Percentiles rank a stretch among this genome's conserved stretches.
Evolutionary conservation across 352 stramenopile species (phyloP).

Genomic region (Aphanomyces cochlioides): DNA sequence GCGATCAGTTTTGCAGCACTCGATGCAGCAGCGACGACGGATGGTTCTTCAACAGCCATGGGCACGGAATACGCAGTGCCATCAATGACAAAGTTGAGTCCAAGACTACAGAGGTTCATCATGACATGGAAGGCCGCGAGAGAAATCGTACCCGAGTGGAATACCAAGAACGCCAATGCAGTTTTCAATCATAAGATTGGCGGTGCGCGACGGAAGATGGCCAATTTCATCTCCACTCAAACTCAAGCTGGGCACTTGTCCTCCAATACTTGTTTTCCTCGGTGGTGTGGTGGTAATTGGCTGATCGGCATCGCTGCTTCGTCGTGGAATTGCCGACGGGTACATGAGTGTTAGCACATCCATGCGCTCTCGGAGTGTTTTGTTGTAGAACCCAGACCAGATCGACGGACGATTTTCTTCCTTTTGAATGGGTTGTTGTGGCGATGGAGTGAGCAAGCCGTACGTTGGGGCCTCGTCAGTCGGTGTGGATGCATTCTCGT

Average conservation of each 20-base stretch:
- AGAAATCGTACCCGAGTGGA: constrained; percentile 57
- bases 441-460: background rate
- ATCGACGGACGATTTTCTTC: constrained; percentile 44
- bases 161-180: constrained; percentile 83
- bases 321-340: constrained; percentile 35
- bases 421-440: constrained; percentile 33
- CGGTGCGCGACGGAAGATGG: constrained; percentile 66
- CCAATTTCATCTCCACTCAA: constrained; percentile 41
- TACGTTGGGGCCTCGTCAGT: background rate
- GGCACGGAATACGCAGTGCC: constrained; percentile 70
- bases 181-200: constrained; percentile 89
- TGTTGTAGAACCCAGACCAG: constrained; percentile 88
- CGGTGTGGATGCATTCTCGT: too few relatives aligned
- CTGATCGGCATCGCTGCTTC: constrained; percentile 12
- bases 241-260: constrained; percentile 18
- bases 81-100: constrained; percentile 84
- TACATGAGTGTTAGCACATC: constrained; percentile 86
- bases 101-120: constrained; percentile 39
- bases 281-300: background rate
- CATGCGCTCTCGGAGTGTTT: constrained; percentile 75
- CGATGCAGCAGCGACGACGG: constrained; percentile 76
- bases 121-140: background rate
- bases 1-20: constrained; percentile 81
- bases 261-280: constrained; percentile 14
- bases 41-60: constrained; percentile 84